phyloP scores from a whole-genome alignment of 1,284 basidiomycete genomes.

The Marasmius oreades region DNA sequence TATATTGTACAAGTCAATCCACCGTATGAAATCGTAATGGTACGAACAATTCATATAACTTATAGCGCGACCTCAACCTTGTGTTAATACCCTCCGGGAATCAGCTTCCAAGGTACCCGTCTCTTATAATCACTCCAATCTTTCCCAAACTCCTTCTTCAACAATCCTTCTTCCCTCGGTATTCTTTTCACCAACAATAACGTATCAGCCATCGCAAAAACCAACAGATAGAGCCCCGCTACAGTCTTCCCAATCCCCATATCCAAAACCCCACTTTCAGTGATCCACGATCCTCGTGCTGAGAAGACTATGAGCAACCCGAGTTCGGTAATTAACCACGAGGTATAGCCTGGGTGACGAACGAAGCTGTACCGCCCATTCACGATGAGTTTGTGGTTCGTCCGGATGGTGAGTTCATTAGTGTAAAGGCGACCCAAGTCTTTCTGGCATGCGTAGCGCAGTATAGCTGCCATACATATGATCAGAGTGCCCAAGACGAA shows the following conservation, averaged over 20 bases:
- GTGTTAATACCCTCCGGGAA: neutral
- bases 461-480: neutral
- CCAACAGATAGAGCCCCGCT: neutral
- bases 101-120: neutral
- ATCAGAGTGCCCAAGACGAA: neutral
- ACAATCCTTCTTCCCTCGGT: neutral
- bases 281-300: neutral
- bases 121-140: constrained; percentile 1
- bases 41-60: no score
- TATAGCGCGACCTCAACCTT: no score
- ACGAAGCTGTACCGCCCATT: neutral
- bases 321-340: neutral
- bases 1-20: no score
- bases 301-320: constrained; percentile 1
- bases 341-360: neutral
- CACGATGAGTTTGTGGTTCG: neutral
- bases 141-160: constrained; percentile 4
- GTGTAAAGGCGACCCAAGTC: neutral
- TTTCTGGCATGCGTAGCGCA: neutral
- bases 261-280: constrained; percentile 2
- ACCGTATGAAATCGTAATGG: no score
- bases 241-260: neutral
- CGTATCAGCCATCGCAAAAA: neutral
- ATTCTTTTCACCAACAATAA: neutral
- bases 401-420: neutral